Evolutionary conservation across 352 stramenopile genomes (phyloP), one percentile per base, ranked within the genome.

Genomic region (Blastocystis sp.): DNA sequence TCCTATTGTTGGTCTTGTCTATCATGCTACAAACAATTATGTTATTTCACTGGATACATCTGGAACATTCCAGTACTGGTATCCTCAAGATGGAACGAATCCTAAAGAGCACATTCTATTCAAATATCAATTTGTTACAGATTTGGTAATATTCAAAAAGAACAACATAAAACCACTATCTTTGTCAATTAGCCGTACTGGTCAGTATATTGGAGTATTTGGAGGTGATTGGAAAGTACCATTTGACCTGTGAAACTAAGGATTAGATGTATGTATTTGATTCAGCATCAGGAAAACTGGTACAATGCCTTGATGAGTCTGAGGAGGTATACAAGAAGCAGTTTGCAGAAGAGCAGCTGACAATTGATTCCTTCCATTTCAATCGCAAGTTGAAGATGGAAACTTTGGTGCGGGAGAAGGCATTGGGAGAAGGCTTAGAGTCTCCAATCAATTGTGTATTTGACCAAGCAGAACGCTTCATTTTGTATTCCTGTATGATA

Each of bases 61-160:
- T 66, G 97, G 97, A 0, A 93, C 98, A 24, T 91, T 99, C 5
- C 95, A 98, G 92, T 95, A 98, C 90, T 98, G 96, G 96, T 92
- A 93, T 69, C 90, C 93, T 2, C 91, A 94, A 13, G 80, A 87
- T 51, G 82, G 81, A 90, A 92, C 82, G 75, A 79, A 24, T 44
- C 66, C 64, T 51, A 76, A 68, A 58, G n/a, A 44, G 13, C 54
- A 13, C 19, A 27, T 66, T 13, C 13, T 58, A n/a, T 89, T 57
- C 37, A 30, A 30, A 53, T 89, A 87, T 51, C n/a, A 98, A 91
- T 93, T 97, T 27, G 94, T 98, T 54, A 99, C 97, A 6, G 95
- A 98, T 91, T 90, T 99, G 15, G 98, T 98, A 90, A 93, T 95
- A 48, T 91, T 99, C 44, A 94, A 95, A 37, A 98, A 98, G 92